Evolutionary conservation across 345 rosid species (phyloP).

Genomic region (Acer yangbiense): DNA sequence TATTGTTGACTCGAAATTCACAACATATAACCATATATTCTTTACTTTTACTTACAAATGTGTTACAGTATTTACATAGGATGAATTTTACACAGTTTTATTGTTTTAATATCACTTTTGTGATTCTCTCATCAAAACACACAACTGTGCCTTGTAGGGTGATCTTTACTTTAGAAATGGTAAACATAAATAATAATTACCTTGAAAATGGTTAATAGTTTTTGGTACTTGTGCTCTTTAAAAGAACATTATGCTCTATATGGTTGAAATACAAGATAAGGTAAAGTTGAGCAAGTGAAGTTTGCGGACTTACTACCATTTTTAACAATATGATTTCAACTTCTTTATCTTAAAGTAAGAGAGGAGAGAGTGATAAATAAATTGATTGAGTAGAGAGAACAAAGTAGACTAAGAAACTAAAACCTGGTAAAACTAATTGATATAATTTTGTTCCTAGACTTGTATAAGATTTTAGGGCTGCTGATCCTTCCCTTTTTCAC

Average conservation of each 20-base stretch:
- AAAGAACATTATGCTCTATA: background rate
- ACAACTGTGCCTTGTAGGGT: background rate
- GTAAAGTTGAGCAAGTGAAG: background rate
- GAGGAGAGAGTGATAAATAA: too few relatives aligned
- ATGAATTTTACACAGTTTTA: background rate
- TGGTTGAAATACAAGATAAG: background rate
- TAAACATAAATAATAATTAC: background rate
- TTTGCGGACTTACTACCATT: background rate
- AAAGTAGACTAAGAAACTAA: too few relatives aligned
- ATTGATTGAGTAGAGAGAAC: too few relatives aligned
- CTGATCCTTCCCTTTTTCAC: too few relatives aligned
- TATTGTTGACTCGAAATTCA: too few relatives aligned
- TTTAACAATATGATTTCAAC: too few relatives aligned
- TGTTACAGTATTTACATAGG: background rate
- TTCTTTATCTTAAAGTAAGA: too few relatives aligned
- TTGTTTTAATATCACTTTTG: background rate
- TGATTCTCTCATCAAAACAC: background rate
- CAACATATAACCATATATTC: too few relatives aligned
- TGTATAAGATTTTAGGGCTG: too few relatives aligned
- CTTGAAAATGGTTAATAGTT: background rate
- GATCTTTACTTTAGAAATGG: background rate
- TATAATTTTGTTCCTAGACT: too few relatives aligned
- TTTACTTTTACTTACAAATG: too few relatives aligned
- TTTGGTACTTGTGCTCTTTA: background rate
- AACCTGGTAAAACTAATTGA: too few relatives aligned